Percentiles rank a stretch among this genome's conserved stretches.
phyloP scores from a whole-genome alignment of 805 yeast genomes.

The Teunomyces kruisii region DNA sequence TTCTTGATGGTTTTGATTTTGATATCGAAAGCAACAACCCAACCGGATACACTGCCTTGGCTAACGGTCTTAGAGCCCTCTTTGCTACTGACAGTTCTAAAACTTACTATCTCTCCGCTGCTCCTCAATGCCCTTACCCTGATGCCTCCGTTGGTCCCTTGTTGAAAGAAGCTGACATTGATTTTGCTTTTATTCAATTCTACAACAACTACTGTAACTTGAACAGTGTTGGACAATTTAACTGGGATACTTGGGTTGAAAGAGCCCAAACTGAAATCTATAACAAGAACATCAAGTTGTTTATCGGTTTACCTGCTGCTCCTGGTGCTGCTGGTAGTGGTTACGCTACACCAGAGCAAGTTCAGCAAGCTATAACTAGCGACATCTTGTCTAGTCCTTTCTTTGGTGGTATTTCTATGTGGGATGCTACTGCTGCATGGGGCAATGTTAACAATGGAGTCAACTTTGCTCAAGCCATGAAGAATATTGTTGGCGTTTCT shows the following conservation, averaged over 20 bases:
- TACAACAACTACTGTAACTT: constrained; percentile 81
- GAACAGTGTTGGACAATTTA: constrained; percentile 39
- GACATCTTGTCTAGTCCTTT: constrained; percentile 16
- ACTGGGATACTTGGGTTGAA: constrained; percentile 68
- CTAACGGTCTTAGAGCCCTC: constrained; percentile 28
- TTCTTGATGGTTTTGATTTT: constrained; percentile 81
- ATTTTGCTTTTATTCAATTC: constrained; percentile 83
- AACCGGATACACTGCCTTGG: constrained; percentile 64
- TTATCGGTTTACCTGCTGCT: constrained; percentile 68
- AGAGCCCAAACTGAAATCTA: constrained; percentile 61
- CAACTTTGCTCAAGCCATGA: constrained; percentile 18
- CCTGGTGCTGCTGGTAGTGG: constrained; percentile 53
- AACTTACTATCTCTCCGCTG: constrained; percentile 75
- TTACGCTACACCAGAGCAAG: constrained; percentile 33
- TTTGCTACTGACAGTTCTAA: constrained; percentile 39
- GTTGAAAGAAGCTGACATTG: constrained; percentile 56
- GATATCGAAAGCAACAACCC: constrained; percentile 65
- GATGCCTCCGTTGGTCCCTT: constrained; percentile 47
- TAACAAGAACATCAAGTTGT: constrained; percentile 68
- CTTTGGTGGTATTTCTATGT: constrained; percentile 39
- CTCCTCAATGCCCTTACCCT: constrained; percentile 91
- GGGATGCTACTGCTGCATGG: constrained; percentile 37
- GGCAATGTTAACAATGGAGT: constrained; percentile 12
- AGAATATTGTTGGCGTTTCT: constrained; percentile 13
- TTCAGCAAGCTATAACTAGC: constrained; percentile 14